Evolutionary conservation across 306 rosid species (phyloP).

Genomic region (Canavalia gladiata): DNA sequence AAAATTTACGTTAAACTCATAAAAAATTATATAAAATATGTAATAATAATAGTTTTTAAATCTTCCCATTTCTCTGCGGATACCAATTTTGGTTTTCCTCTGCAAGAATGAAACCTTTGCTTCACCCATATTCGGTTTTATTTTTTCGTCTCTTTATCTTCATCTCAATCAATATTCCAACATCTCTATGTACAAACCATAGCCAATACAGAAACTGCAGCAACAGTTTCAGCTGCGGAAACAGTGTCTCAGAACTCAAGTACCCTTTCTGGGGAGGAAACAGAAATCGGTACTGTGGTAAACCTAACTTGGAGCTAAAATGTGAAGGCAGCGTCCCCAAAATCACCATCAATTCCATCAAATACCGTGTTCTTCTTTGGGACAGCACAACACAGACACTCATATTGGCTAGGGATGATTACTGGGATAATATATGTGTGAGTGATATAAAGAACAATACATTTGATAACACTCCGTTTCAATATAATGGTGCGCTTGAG

Average conservation of each 20-base stretch:
- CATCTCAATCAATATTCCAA: constrained; percentile 35
- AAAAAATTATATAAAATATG: too few species aligned
- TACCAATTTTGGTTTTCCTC: neutral
- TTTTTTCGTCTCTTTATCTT: neutral
- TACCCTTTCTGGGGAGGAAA: constrained; percentile 53
- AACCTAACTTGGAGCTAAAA: neutral
- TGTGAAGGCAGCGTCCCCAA: neutral
- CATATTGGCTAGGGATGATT: constrained; percentile 51
- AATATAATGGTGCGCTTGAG: neutral
- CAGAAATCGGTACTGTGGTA: constrained; percentile 43
- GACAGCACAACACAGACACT: neutral
- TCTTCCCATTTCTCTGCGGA: too few species aligned
- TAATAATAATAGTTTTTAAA: too few species aligned
- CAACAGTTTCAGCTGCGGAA: constrained; percentile 9
- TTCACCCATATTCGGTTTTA: constrained; percentile 8
- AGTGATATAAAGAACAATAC: neutral
- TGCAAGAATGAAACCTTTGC: constrained; percentile 42
- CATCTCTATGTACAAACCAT: neutral
- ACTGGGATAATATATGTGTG: neutral
- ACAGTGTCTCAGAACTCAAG: neutral
- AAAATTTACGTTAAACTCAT: too few species aligned
- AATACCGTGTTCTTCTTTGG: constrained; percentile 45
- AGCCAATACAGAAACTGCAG: neutral
- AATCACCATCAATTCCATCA: neutral
- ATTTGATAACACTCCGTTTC: constrained; percentile 23